Conservation (phyloP, 1,139 yeast species). For the Hemisphaericaspora subhashii region DNA sequence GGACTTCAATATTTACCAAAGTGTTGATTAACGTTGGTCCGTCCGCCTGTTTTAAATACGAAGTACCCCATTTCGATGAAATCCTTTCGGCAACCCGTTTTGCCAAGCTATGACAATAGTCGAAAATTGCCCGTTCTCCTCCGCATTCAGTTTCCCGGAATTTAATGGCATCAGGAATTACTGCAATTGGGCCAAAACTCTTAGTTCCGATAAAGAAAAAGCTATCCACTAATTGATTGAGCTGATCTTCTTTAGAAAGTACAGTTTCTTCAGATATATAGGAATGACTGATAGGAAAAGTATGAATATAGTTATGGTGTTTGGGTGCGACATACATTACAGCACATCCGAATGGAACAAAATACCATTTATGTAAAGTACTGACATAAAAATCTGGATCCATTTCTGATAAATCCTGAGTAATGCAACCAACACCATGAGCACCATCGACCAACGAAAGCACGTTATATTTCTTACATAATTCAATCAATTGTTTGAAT, state of each 20-base stretch:
- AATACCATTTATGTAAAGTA: constrained; percentile 73
- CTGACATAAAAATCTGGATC: constrained; percentile 64
- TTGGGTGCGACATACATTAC: constrained; percentile 56
- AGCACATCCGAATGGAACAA: constrained; percentile 59
- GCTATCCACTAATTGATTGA: constrained; percentile 35
- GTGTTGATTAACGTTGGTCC: constrained; percentile 33
- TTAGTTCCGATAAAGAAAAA: constrained; percentile 42
- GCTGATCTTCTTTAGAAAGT: constrained; percentile 23
- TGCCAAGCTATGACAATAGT: constrained; percentile 50
- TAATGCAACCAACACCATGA: constrained; percentile 60
- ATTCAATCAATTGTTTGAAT: constrained; percentile 45
- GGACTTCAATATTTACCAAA: constrained; percentile 36
- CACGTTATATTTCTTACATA: constrained; percentile 49
- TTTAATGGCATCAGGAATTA: constrained; percentile 41
- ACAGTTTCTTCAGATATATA: constrained; percentile 25
- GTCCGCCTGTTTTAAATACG: constrained; percentile 28
- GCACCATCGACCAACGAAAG: constrained; percentile 72
- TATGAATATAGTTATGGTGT: constrained; percentile 52
- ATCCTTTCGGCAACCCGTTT: constrained; percentile 38
- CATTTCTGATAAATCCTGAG: constrained; percentile 35
- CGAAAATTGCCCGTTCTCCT: constrained; percentile 54
- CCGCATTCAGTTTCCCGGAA: constrained; percentile 59
- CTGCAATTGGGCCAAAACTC: constrained; percentile 26
- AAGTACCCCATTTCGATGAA: constrained; percentile 39
- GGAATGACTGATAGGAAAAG: constrained; percentile 57